phyloP scores from a whole-genome alignment of 1,139 yeast genomes.

The Candida glucosophila region DNA sequence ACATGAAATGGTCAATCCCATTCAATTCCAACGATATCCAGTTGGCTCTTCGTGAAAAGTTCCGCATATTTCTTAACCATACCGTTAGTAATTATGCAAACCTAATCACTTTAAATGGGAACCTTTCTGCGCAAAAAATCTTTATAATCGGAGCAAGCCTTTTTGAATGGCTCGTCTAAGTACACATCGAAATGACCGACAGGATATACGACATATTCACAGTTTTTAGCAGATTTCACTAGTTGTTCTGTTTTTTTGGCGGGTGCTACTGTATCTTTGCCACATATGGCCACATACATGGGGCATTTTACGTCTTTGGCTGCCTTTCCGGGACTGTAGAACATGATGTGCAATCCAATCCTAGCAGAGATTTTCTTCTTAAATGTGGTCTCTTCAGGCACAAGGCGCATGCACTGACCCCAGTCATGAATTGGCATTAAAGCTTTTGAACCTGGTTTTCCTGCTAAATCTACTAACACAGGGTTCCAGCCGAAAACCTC shows the following conservation, averaged over 20 bases:
- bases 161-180: too few relatives aligned
- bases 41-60: too few relatives aligned
- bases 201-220: too few relatives aligned
- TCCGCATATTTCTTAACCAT: too few relatives aligned
- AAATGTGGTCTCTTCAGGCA: conserved; percentile 1
- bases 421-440: conserved; percentile 1
- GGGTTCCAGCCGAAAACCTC: neutral
- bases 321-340: neutral
- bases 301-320: conserved; percentile 1
- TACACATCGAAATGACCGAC: too few relatives aligned
- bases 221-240: too few relatives aligned
- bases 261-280: neutral
- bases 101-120: too few relatives aligned
- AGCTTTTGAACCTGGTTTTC: conserved; percentile 1
- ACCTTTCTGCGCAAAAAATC: too few relatives aligned
- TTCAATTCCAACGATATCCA: too few relatives aligned
- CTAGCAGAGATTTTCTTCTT: neutral
- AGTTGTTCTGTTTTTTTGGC: conserved; percentile 1
- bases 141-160: too few relatives aligned
- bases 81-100: too few relatives aligned
- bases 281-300: neutral
- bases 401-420: neutral
- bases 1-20: too few relatives aligned
- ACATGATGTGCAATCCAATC: conserved; percentile 1
- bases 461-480: neutral